These are phyloP conservation scores for Fonsecaea pugnacius DNA, from an alignment of 2,329 filamentous ascomycete species.

Conservation along the genomic window DNA sequence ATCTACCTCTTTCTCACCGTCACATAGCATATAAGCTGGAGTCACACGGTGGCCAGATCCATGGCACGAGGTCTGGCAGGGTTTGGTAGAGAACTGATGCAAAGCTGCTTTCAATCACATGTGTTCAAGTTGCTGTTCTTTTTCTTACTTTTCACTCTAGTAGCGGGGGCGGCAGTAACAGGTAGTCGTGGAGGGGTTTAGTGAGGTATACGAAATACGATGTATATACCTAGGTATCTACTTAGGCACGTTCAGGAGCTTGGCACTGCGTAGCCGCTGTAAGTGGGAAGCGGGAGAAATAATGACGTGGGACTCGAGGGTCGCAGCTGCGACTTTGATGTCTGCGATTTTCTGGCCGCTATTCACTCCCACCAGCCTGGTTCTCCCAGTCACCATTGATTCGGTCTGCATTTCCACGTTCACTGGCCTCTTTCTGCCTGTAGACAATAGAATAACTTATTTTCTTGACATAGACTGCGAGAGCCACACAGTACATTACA, in stretches of 20 bases:
- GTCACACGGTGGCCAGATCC: background rate
- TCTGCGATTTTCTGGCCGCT: constrained; percentile 3
- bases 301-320: background rate
- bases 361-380: background rate
- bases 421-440: background rate
- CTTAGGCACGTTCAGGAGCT: too few species aligned
- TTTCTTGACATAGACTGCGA: background rate
- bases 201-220: background rate
- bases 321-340: background rate
- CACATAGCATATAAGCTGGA: background rate
- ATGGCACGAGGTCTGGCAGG: background rate
- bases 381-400: background rate
- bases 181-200: too few species aligned
- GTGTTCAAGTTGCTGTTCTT: background rate
- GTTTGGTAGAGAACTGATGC: background rate
- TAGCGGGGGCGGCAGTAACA: too few species aligned
- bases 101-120: background rate
- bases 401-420: background rate
- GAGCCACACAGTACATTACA: background rate
- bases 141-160: background rate
- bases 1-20: background rate
- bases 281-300: background rate
- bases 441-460: background rate
- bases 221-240: too few species aligned
- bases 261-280: too few species aligned